Conservation (phyloP, 2,329 filamentous ascomycete genomes). For the Cordyceps sp. region DNA sequence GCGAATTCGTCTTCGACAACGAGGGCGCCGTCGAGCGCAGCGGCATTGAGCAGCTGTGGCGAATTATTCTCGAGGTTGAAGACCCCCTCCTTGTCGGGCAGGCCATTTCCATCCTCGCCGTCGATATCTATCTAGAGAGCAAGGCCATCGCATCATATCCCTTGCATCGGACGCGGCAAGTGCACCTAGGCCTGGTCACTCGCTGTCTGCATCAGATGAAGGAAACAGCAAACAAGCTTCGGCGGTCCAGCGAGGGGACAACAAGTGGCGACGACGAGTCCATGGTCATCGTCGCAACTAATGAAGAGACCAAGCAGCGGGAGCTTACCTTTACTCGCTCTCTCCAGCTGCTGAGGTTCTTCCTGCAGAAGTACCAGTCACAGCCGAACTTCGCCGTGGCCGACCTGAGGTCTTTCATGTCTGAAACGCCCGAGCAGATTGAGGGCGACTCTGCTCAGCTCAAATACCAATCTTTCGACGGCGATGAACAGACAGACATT, state of each 20-base stretch:
- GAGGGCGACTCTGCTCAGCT: slow-evolving; percentile 50
- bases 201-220: slow-evolving; percentile 58
- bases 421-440: slow-evolving; percentile 30
- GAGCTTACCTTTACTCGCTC: slow-evolving; percentile 52
- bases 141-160: slow-evolving; percentile 31
- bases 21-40: slow-evolving; percentile 32
- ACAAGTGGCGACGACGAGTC: slow-evolving; percentile 30
- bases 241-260: slow-evolving; percentile 24
- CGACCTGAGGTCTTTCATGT: slow-evolving; percentile 35
- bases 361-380: slow-evolving; percentile 47
- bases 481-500: slow-evolving; percentile 39
- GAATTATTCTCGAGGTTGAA: slow-evolving; percentile 55
- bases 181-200: slow-evolving; percentile 55
- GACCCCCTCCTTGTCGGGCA: slow-evolving; percentile 46
- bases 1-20: slow-evolving; percentile 31
- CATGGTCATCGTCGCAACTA: slow-evolving; percentile 32
- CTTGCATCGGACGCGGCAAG: slow-evolving; percentile 29
- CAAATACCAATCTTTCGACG: slow-evolving; percentile 60
- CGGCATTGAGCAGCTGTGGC: slow-evolving; percentile 63
- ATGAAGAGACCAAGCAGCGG: slow-evolving; percentile 26
- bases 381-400: slow-evolving; percentile 43
- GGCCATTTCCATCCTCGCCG: slow-evolving; percentile 55
- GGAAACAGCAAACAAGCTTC: slow-evolving; percentile 38
- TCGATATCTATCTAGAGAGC: slow-evolving; percentile 51
- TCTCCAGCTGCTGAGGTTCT: slow-evolving; percentile 48